Percentiles rank a stretch among this genome's conserved stretches.
Evolutionary conservation across 2,329 filamentous ascomycete species (phyloP).

Genomic region (Colletotrichum paranaense): DNA sequence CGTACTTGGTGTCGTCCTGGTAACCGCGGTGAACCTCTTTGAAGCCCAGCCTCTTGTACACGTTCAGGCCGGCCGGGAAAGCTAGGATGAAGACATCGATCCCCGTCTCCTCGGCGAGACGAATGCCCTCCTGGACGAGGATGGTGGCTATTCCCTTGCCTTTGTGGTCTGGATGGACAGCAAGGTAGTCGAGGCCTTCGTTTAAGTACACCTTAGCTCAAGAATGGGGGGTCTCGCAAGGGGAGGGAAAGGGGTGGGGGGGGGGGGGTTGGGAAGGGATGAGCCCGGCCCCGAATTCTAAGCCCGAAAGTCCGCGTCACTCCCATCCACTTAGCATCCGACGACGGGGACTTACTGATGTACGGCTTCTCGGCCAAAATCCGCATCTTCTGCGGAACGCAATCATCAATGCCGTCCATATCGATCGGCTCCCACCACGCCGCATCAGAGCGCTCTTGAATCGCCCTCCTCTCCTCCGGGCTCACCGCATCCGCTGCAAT

Average conservation of each 20-base stretch:
- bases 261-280: no score
- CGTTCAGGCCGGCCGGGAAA: conserved; percentile 36
- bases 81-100: conserved; percentile 41
- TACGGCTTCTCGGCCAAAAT: conserved; percentile 26
- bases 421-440: conserved; percentile 29
- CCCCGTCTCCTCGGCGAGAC: conserved; percentile 39
- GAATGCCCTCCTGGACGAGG: conserved; percentile 41
- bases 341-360: conserved; percentile 31
- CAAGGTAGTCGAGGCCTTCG: conserved; percentile 42
- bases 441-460: conserved; percentile 16
- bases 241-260: no score
- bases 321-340: background rate
- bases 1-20: conserved; percentile 40
- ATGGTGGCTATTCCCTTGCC: conserved; percentile 41
- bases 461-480: conserved; percentile 23
- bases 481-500: conserved; percentile 31
- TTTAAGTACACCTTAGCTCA: background rate
- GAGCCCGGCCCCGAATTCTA: no score
- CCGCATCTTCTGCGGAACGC: conserved; percentile 25
- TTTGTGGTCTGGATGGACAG: conserved; percentile 43
- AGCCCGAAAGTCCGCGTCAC: background rate
- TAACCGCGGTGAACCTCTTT: conserved; percentile 38
- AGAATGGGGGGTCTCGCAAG: background rate
- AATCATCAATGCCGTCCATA: conserved; percentile 17
- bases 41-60: conserved; percentile 42